These are phyloP conservation scores for Cercophora sp. DNA, from an alignment of 495 filamentous ascomycete genomes.

Conservation along the genomic window DNA sequence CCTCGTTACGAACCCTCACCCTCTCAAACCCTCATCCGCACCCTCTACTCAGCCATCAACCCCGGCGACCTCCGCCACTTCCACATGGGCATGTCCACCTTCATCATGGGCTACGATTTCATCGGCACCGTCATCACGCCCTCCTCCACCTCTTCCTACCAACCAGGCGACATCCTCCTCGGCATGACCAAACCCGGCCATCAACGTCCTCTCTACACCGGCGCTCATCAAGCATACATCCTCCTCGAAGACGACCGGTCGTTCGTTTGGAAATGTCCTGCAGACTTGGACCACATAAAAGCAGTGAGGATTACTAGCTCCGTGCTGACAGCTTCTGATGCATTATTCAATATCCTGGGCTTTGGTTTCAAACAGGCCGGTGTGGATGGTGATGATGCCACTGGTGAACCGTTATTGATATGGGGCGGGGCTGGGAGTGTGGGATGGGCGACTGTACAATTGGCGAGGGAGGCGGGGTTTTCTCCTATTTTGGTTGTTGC, in stretches of 20 bases:
- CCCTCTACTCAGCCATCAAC: conserved; percentile 14
- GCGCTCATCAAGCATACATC: conserved; percentile 16
- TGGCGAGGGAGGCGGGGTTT: conserved; percentile 9
- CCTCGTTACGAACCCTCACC: background rate
- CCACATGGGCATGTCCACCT: conserved; percentile 14
- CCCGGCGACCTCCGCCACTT: conserved; percentile 19
- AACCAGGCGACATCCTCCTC: conserved; percentile 3
- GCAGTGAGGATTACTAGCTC: conserved; percentile 4
- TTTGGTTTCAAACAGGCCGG: conserved; percentile 8
- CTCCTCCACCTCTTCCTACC: background rate
- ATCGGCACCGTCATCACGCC: conserved; percentile 7
- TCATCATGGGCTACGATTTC: conserved; percentile 17
- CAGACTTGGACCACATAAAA: background rate
- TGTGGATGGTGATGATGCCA: background rate
- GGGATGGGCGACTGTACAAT: conserved; percentile 12
- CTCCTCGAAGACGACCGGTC: conserved; percentile 2
- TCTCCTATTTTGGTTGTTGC: conserved; percentile 4
- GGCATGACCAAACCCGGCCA: conserved; percentile 10
- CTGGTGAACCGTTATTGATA: background rate
- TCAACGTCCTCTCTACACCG: conserved; percentile 3
- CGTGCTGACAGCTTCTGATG: conserved; percentile 14
- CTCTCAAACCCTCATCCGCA: conserved; percentile 3
- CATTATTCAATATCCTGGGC: conserved; percentile 10
- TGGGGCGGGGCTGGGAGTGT: conserved; percentile 15
- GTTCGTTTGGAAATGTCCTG: conserved; percentile 3